Evolutionary conservation across 495 filamentous ascomycete species (phyloP).

Genomic region (Aspergillus bridgeri): DNA sequence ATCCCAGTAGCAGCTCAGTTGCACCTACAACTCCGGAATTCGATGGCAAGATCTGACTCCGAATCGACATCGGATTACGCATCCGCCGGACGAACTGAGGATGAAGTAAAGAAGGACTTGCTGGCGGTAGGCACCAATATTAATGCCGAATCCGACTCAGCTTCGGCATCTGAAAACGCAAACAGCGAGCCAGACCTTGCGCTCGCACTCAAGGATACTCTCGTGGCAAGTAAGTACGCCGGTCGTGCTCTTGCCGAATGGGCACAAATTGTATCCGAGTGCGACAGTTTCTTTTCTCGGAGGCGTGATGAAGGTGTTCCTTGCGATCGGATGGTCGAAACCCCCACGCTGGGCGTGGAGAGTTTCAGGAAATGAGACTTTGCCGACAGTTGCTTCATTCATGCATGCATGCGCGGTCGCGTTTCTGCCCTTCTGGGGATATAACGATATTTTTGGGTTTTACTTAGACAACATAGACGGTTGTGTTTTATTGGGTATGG

Average conservation of each 20-base stretch:
- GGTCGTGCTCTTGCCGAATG: slow-evolving; percentile 92
- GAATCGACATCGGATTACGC: slow-evolving; percentile 27
- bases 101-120: not conserved
- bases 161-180: slow-evolving; percentile 6
- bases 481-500: not conserved
- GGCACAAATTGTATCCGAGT: slow-evolving; percentile 78
- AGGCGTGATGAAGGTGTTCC: slow-evolving; percentile 83
- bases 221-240: slow-evolving; percentile 63
- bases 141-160: slow-evolving; percentile 15
- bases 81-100: slow-evolving; percentile 13
- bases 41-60: slow-evolving; percentile 20
- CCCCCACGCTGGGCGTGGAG: slow-evolving; percentile 82
- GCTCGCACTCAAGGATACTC: slow-evolving; percentile 21
- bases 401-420: not conserved
- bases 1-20: slow-evolving; percentile 66
- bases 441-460: not conserved
- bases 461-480: not conserved
- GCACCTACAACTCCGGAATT: slow-evolving; percentile 38
- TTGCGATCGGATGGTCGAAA: slow-evolving; percentile 72
- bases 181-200: slow-evolving; percentile 9
- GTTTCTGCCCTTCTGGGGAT: not conserved
- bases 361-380: slow-evolving; percentile 58
- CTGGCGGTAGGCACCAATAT: slow-evolving; percentile 8
- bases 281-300: slow-evolving; percentile 87
- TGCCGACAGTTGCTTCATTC: not conserved